Conservation (phyloP, 441 rosid genomes). For the Gossypium aridum region DNA sequence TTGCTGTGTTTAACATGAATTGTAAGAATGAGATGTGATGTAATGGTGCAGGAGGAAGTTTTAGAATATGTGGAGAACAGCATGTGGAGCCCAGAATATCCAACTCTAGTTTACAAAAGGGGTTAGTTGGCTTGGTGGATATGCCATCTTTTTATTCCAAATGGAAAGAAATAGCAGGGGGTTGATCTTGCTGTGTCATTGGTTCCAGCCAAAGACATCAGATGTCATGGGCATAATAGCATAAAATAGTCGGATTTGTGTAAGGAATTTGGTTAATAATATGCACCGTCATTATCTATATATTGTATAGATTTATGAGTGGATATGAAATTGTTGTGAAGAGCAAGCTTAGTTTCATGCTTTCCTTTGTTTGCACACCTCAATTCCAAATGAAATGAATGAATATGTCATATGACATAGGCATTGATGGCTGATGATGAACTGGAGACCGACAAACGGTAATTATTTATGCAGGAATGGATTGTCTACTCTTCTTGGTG, state of each 20-base stretch:
- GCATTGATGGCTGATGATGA: too few species aligned
- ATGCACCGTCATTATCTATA: not conserved
- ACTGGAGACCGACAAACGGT: too few species aligned
- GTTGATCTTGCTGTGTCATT: not conserved
- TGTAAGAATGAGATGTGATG: not conserved
- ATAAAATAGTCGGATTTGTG: not conserved
- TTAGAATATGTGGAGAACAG: conserved; percentile 3
- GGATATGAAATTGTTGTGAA: not conserved
- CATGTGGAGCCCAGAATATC: conserved; percentile 8
- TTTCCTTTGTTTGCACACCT: not conserved
- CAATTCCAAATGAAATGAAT: not conserved
- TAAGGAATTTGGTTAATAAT: not conserved
- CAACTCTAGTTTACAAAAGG: conserved; percentile 7
- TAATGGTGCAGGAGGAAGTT: conserved; percentile 1
- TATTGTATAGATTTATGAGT: not conserved
- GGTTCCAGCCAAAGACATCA: not conserved
- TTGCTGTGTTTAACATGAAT: not conserved
- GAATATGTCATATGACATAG: too few species aligned
- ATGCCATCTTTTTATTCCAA: not conserved
- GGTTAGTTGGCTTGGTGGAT: not conserved
- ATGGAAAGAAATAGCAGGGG: not conserved
- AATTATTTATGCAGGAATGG: too few species aligned
- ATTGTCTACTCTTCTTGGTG: too few species aligned
- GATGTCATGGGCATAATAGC: not conserved
- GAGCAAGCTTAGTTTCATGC: not conserved